Conservation (phyloP, 2,329 filamentous ascomycete species). For the Fusarium sp. region DNA sequence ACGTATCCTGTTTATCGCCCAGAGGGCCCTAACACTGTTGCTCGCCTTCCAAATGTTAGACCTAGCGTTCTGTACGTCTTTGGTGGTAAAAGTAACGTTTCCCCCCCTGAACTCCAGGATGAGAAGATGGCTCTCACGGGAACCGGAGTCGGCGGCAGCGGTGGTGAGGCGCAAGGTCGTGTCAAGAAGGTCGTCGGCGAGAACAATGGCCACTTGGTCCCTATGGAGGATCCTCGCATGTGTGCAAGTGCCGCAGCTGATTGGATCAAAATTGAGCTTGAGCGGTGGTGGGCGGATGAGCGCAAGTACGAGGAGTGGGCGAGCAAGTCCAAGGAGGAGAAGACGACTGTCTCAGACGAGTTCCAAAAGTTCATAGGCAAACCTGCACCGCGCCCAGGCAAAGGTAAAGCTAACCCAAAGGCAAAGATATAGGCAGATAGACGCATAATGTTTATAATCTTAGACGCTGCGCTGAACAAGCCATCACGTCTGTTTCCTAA, state of each 20-base stretch:
- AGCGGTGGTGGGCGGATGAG: slow-evolving; percentile 69
- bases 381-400: slow-evolving; percentile 29
- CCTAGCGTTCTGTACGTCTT: slow-evolving; percentile 78
- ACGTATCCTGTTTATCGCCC: slow-evolving; percentile 74
- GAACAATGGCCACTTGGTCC: slow-evolving; percentile 80
- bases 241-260: slow-evolving; percentile 71
- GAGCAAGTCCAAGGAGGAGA: slow-evolving; percentile 62
- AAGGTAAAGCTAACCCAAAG: slow-evolving; percentile 42
- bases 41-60: slow-evolving; percentile 69
- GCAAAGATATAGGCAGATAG: slow-evolving; percentile 47
- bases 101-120: slow-evolving; percentile 60
- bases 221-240: slow-evolving; percentile 79
- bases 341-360: slow-evolving; percentile 63
- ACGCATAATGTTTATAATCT: not conserved
- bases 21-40: slow-evolving; percentile 69
- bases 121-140: slow-evolving; percentile 75
- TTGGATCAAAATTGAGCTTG: slow-evolving; percentile 70
- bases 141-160: slow-evolving; percentile 73
- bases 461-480: not conserved
- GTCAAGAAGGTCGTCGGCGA: slow-evolving; percentile 75
- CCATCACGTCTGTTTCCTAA: not conserved
- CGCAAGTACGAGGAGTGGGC: slow-evolving; percentile 68
- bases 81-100: slow-evolving; percentile 70
- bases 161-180: slow-evolving; percentile 71
- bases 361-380: slow-evolving; percentile 66